phyloP scores from a whole-genome alignment of 257 asterid genomes.

The Nicotiana attenuata region DNA sequence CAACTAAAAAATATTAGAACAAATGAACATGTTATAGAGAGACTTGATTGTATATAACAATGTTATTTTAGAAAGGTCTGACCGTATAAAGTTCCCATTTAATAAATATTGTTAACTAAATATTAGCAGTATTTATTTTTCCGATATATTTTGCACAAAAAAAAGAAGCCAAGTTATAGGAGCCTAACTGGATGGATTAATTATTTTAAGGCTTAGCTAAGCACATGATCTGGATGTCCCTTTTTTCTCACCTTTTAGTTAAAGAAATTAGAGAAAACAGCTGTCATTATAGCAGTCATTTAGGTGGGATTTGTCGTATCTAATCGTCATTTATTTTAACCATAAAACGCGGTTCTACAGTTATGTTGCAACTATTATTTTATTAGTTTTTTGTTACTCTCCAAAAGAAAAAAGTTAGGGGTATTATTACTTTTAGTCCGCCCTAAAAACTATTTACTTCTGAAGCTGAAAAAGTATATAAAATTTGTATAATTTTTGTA shows the following conservation, averaged over 20 bases:
- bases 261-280: not conserved
- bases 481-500: too few species aligned
- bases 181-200: not conserved
- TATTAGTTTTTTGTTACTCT: not conserved
- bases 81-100: not conserved
- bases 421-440: too few species aligned
- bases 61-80: too few species aligned
- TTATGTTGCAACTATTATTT: not conserved
- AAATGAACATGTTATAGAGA: too few species aligned
- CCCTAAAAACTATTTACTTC: too few species aligned
- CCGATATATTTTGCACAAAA: not conserved
- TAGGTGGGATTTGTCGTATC: slow-evolving; percentile 7
- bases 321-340: slow-evolving; percentile 6
- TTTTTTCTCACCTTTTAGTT: not conserved
- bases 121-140: not conserved
- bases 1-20: too few species aligned
- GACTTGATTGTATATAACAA: too few species aligned
- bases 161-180: not conserved
- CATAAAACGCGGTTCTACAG: not conserved
- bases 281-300: slow-evolving; percentile 8
- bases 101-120: not conserved
- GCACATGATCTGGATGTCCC: slow-evolving; percentile 4
- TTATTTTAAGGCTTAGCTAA: not conserved
- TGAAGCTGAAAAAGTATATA: too few species aligned
- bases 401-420: not conserved